Base-by-base conservation (phyloP, 2,329 filamentous ascomycete species). In the Colletotrichum eleusines region DNA sequence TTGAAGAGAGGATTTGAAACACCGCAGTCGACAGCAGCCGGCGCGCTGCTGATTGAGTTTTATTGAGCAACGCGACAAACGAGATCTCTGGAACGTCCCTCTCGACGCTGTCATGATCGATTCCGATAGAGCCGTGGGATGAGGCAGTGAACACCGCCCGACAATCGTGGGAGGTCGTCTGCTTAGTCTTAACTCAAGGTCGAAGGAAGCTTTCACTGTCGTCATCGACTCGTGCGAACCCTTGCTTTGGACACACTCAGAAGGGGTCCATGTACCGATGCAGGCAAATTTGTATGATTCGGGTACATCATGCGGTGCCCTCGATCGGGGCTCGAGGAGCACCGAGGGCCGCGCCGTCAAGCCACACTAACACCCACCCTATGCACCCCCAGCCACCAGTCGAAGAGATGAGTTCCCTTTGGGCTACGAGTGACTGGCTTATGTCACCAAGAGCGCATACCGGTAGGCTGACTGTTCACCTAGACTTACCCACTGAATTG, bases 211-310 rank as follows among this genome's bases (percentile, higher is more conserved):
- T 35, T 66, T 40, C 63, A 64, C 23, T 64, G 70, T 73, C 72
- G 72, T 73, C 72, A 73, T 73, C 57, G 72, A 73, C 31, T 69
- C 42, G 26, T 61, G 35, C 23, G 35, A 48, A 63, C 63, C 53
- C 38, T 44, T 35, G 35, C 12, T 53, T 62, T 38, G 68, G 42
- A 16, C 28, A 46, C 31, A 3, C 40, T 62, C 1, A 5, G 28
- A 3, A 59, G 42, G 38, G 50, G 60, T 28, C 38, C 18, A 33
- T 68, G 70, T 72, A 71, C 38, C 66, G 51, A 46, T 70, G 38
- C 23, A 2, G 12, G 26, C 28, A n/a, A 59, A 14, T 59, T 71
- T 63, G 58, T 71, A 63, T 63, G 63, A 57, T 48, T 7, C 8
- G 28, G 66, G 57, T 70, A 70, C 70, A 53, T 70, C 23, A 16